Evolutionary conservation across 805 yeast species (phyloP).

Genomic region (Hanseniaspora vineae): DNA sequence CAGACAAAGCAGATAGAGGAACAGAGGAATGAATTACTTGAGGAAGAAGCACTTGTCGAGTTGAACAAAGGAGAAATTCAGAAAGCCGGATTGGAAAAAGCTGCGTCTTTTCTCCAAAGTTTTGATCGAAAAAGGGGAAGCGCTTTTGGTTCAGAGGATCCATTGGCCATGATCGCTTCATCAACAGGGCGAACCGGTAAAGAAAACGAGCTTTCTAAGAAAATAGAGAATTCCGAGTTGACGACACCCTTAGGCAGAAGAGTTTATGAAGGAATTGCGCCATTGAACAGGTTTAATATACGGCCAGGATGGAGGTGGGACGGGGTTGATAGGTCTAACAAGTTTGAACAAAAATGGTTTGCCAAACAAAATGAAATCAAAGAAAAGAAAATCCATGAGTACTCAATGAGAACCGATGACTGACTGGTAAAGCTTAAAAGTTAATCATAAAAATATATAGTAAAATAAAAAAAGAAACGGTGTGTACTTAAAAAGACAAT

Average conservation of each 20-base stretch:
- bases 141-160: neutral
- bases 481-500: too few species aligned
- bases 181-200: too few species aligned
- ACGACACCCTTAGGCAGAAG: neutral
- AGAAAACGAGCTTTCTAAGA: neutral
- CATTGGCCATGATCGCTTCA: neutral
- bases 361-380: constrained; percentile 26
- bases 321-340: constrained; percentile 81
- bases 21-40: constrained; percentile 19
- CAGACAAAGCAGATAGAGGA: constrained; percentile 19
- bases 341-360: constrained; percentile 61
- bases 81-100: constrained; percentile 17
- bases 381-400: constrained; percentile 20
- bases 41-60: constrained; percentile 29
- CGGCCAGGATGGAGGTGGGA: constrained; percentile 83
- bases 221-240: neutral
- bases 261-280: constrained; percentile 9
- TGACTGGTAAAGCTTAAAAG: constrained; percentile 4
- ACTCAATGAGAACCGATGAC: constrained; percentile 29
- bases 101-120: constrained; percentile 7
- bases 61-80: constrained; percentile 26
- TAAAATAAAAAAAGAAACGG: neutral
- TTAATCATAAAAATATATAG: neutral
- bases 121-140: constrained; percentile 10
- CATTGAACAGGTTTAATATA: constrained; percentile 64